Percentiles rank a stretch among this genome's conserved stretches.
Conservation (phyloP, 495 filamentous ascomycete genomes). For the Xylaria castorea region DNA sequence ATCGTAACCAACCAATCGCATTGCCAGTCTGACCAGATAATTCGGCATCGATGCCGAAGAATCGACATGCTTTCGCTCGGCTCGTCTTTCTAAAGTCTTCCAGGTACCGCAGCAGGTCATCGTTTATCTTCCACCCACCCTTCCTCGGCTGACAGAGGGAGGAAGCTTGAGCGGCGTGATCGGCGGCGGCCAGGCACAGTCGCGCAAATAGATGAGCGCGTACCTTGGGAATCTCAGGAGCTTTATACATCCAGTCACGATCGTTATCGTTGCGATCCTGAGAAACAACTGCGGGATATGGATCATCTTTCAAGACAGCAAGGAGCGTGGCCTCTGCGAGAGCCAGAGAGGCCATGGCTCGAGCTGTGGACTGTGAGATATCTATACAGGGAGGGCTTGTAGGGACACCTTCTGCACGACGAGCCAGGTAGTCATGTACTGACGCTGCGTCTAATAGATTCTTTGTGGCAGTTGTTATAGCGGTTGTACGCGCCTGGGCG, state of each 20-base stretch:
- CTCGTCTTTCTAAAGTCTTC: slow-evolving; percentile 76
- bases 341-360: slow-evolving; percentile 74
- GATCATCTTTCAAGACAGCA: slow-evolving; percentile 90
- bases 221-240: slow-evolving; percentile 85
- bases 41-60: slow-evolving; percentile 90
- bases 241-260: slow-evolving; percentile 90
- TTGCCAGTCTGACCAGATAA: slow-evolving; percentile 77
- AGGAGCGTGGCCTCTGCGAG: slow-evolving; percentile 88
- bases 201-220: slow-evolving; percentile 85
- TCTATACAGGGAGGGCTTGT: slow-evolving; percentile 58
- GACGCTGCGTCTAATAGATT: slow-evolving; percentile 78
- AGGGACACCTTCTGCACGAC: slow-evolving; percentile 46
- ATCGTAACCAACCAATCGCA: slow-evolving; percentile 83
- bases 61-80: slow-evolving; percentile 82
- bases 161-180: slow-evolving; percentile 68
- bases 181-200: slow-evolving; percentile 79
- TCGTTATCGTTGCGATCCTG: slow-evolving; percentile 79
- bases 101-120: slow-evolving; percentile 71
- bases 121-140: slow-evolving; percentile 57
- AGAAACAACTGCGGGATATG: slow-evolving; percentile 79
- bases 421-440: slow-evolving; percentile 73
- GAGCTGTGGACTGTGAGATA: slow-evolving; percentile 68
- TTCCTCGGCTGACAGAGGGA: slow-evolving; percentile 53
- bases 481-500: slow-evolving; percentile 67
- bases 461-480: slow-evolving; percentile 77